These are phyloP conservation scores for Auriscalpium vulgare DNA, from an alignment of 768 basidiomycete species.

Conservation along the genomic window DNA sequence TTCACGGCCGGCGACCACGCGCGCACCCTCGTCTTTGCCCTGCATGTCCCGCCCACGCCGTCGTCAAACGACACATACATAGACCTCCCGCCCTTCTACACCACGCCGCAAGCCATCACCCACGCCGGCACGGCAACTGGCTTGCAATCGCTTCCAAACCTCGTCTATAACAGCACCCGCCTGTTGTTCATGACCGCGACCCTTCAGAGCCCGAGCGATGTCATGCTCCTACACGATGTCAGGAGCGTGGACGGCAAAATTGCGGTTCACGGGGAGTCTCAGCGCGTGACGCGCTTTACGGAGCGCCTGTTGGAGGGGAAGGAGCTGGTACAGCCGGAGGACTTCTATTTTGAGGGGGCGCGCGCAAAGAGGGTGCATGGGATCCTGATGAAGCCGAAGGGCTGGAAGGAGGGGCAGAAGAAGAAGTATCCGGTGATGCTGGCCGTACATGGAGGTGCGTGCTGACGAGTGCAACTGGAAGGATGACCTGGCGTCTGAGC, in stretches of 20 bases:
- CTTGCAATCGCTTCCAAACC: conserved; percentile 50
- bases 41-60: conserved; percentile 61
- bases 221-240: conserved; percentile 43
- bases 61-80: conserved; percentile 44
- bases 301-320: conserved; percentile 47
- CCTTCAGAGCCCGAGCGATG: conserved; percentile 72
- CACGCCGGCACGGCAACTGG: conserved; percentile 47
- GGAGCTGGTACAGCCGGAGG: conserved; percentile 54
- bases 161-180: conserved; percentile 22
- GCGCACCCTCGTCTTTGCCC: conserved; percentile 60
- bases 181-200: conserved; percentile 70
- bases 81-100: conserved; percentile 31
- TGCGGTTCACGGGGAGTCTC: conserved; percentile 25
- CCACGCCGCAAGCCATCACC: conserved; percentile 55
- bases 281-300: conserved; percentile 62
- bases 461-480: too few relatives aligned
- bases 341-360: conserved; percentile 88
- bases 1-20: conserved; percentile 75
- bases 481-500: too few relatives aligned
- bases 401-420: conserved; percentile 54
- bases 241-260: conserved; percentile 14
- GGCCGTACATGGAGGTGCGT: conserved; percentile 68
- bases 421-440: conserved; percentile 71
- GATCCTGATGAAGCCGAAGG: conserved; percentile 75
- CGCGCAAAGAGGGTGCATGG: conserved; percentile 71